A percentile compares a stretch with the other conserved stretches of the same genome.
These are phyloP conservation scores for Ustilago shanxiensis DNA, from an alignment of 1,284 basidiomycete species.

Conservation along the genomic window DNA sequence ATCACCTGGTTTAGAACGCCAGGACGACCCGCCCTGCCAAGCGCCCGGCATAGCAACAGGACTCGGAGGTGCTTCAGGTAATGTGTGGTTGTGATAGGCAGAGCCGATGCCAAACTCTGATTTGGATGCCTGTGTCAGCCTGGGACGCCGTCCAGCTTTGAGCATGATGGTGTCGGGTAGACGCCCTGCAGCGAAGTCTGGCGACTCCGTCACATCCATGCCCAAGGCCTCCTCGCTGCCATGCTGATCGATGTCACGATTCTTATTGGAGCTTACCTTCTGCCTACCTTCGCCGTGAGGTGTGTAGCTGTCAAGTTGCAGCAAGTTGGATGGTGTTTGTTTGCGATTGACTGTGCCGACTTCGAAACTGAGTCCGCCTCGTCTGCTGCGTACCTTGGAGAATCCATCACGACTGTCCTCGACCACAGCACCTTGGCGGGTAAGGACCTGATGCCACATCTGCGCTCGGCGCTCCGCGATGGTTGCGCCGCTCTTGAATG, in stretches of 20 bases:
- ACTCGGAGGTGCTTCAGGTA: constrained; percentile 61
- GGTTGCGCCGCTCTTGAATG: constrained; percentile 23
- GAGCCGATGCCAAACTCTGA: constrained; percentile 58
- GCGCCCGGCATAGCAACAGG: constrained; percentile 68
- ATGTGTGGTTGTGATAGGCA: constrained; percentile 24
- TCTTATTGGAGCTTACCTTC: background rate
- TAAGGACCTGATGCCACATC: constrained; percentile 38
- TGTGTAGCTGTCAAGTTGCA: constrained; percentile 25
- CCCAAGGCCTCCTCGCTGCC: background rate
- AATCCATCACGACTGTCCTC: constrained; percentile 34
- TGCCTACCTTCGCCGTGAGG: constrained; percentile 8
- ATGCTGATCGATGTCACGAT: background rate
- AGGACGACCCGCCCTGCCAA: constrained; percentile 55
- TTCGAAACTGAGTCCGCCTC: constrained; percentile 47
- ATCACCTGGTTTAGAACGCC: constrained; percentile 49
- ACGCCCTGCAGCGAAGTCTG: background rate
- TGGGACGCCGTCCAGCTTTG: constrained; percentile 32
- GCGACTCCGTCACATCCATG: background rate
- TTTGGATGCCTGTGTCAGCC: constrained; percentile 14
- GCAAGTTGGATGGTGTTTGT: constrained; percentile 24
- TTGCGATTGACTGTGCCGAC: constrained; percentile 30
- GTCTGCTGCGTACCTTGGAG: constrained; percentile 33
- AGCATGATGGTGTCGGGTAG: constrained; percentile 32
- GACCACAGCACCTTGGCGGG: constrained; percentile 36
- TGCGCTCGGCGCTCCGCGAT: constrained; percentile 61